Percentiles rank a stretch among this genome's conserved stretches.
Evolutionary conservation across 2,329 filamentous ascomycete genomes (phyloP).

Genomic region (Westerdykella sp.): DNA sequence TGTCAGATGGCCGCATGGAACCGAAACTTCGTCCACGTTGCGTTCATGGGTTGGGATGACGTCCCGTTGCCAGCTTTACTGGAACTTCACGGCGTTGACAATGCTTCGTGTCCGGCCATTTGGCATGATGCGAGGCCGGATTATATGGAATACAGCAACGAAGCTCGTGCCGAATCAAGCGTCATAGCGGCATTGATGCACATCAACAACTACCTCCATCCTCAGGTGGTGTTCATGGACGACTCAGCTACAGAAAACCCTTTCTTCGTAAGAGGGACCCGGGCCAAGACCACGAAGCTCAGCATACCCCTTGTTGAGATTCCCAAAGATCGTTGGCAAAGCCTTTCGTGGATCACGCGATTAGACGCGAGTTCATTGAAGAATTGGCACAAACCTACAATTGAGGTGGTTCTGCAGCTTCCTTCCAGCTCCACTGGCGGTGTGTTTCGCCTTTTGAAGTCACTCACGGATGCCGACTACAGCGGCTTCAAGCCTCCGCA

Average conservation of each 20-base stretch:
- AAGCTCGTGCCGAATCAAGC: slow-evolving; percentile 60
- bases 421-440: slow-evolving; percentile 64
- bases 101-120: slow-evolving; percentile 57
- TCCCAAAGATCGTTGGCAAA: slow-evolving; percentile 56
- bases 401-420: slow-evolving; percentile 82
- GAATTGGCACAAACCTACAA: slow-evolving; percentile 68
- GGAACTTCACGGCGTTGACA: slow-evolving; percentile 71
- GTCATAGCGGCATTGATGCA: slow-evolving; percentile 62
- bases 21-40: slow-evolving; percentile 73
- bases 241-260: slow-evolving; percentile 58
- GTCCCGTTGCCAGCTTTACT: slow-evolving; percentile 64
- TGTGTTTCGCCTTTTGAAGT: slow-evolving; percentile 68
- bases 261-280: slow-evolving; percentile 59
- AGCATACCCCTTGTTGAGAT: slow-evolving; percentile 67
- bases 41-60: slow-evolving; percentile 66
- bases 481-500: slow-evolving; percentile 62
- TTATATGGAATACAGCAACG: slow-evolving; percentile 61
- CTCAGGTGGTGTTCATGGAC: slow-evolving; percentile 71
- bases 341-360: slow-evolving; percentile 69
- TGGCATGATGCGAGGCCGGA: slow-evolving; percentile 74
- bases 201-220: slow-evolving; percentile 67
- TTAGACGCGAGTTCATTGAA: slow-evolving; percentile 67
- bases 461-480: slow-evolving; percentile 70
- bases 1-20: slow-evolving; percentile 73
- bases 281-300: slow-evolving; percentile 48